Conservation (phyloP, 75 land plant genomes). For the Ceratopteris richardii region DNA sequence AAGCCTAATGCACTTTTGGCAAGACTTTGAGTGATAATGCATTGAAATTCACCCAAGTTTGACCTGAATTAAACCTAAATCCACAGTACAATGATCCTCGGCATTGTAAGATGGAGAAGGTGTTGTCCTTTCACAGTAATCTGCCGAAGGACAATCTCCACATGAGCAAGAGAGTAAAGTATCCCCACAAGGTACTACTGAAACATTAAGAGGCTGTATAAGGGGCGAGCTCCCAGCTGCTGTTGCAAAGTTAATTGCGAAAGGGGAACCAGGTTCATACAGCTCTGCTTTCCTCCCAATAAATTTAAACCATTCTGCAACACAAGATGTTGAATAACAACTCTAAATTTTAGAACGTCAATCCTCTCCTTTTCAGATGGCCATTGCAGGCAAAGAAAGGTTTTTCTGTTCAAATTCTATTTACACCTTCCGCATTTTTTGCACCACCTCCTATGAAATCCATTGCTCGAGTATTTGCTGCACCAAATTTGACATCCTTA, state of each 20-base stretch:
- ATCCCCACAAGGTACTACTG: slow-evolving; percentile 69
- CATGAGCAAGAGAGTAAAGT: slow-evolving; percentile 85
- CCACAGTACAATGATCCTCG: slow-evolving; percentile 43
- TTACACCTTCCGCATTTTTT: slow-evolving; percentile 59
- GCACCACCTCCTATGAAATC: slow-evolving; percentile 93
- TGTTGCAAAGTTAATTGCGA: slow-evolving; percentile 47
- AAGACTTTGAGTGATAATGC: too few relatives aligned
- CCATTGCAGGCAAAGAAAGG: background rate
- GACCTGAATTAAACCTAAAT: slow-evolving; percentile 62
- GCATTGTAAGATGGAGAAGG: slow-evolving; percentile 36
- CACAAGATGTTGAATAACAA: too few relatives aligned
- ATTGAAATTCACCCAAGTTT: too few relatives aligned
- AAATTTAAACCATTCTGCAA: slow-evolving; percentile 83
- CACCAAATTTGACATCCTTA: slow-evolving; percentile 96
- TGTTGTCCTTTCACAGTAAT: slow-evolving; percentile 42
- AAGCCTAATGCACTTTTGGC: too few relatives aligned
- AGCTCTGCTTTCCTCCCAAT: slow-evolving; percentile 56
- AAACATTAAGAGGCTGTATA: slow-evolving; percentile 61
- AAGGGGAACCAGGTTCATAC: slow-evolving; percentile 74
- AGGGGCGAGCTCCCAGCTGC: slow-evolving; percentile 33
- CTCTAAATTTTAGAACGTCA: too few relatives aligned
- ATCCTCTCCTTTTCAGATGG: background rate
- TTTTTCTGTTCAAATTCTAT: background rate
- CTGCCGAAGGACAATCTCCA: slow-evolving; percentile 90
- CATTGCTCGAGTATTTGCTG: slow-evolving; percentile 81